These are phyloP conservation scores for Hypoxylon intermedium DNA, from an alignment of 495 filamentous ascomycete species.

Conservation along the genomic window DNA sequence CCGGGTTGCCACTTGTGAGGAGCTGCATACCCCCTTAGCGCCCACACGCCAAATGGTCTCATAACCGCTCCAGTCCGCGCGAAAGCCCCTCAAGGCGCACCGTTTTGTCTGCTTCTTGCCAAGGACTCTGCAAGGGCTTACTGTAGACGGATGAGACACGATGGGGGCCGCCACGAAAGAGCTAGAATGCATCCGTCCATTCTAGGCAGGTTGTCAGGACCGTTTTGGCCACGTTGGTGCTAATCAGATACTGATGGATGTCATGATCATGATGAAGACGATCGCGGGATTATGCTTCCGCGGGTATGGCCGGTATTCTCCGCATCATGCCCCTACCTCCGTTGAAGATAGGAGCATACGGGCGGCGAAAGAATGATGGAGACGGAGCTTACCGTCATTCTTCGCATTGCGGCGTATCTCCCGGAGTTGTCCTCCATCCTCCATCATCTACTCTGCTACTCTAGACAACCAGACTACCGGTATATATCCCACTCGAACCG, in stretches of 20 bases:
- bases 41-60: constrained; percentile 27
- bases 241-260: constrained; percentile 3
- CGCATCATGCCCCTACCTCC: constrained; percentile 8
- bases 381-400: background rate
- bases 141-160: constrained; percentile 11
- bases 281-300: constrained; percentile 26
- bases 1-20: constrained; percentile 4
- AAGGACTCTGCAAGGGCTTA: constrained; percentile 22
- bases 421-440: constrained; percentile 10
- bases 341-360: too few species aligned
- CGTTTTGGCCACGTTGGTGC: constrained; percentile 3
- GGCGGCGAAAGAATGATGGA: background rate
- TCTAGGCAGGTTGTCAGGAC: constrained; percentile 24
- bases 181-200: constrained; percentile 19
- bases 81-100: constrained; percentile 5
- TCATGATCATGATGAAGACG: constrained; percentile 2
- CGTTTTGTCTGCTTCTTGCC: constrained; percentile 12
- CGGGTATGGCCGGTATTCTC: constrained; percentile 12
- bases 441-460: constrained; percentile 23
- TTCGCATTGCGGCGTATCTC: constrained; percentile 15
- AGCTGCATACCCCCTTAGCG: constrained; percentile 13
- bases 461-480: constrained; percentile 5
- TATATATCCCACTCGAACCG: constrained; percentile 8
- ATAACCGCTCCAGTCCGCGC: constrained; percentile 20
- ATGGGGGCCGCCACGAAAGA: constrained; percentile 5